These are phyloP conservation scores for Penicillium expansum DNA, from an alignment of 2,329 filamentous ascomycete species.

Conservation along the genomic window DNA sequence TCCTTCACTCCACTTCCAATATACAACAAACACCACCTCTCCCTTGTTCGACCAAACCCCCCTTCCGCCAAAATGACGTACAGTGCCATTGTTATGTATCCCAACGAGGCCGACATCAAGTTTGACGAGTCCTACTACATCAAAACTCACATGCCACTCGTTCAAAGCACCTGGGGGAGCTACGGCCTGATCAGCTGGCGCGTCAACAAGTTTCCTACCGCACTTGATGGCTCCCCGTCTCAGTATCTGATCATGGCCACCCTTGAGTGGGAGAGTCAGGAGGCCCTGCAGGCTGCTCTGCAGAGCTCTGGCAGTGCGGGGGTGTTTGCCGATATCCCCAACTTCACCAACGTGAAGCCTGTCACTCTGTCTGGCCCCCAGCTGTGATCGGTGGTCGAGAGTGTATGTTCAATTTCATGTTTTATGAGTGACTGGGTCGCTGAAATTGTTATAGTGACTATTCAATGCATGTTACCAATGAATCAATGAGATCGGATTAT, in stretches of 20 bases:
- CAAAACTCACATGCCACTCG: conserved; percentile 25
- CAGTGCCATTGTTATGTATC: conserved; percentile 21
- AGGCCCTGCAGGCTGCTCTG: conserved; percentile 12
- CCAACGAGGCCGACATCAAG: conserved; percentile 18
- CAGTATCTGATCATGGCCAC: conserved; percentile 18
- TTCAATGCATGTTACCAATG: not conserved
- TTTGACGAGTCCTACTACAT: conserved; percentile 26
- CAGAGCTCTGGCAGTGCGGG: conserved; percentile 1
- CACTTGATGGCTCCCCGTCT: conserved; percentile 15
- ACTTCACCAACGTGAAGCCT: conserved; percentile 25
- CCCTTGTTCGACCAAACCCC: not conserved
- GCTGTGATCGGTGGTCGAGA: not conserved
- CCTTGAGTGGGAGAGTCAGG: conserved; percentile 21
- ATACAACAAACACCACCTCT: not conserved
- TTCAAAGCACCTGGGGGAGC: conserved; percentile 17
- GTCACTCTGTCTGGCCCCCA: conserved; percentile 17
- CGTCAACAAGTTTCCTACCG: conserved; percentile 18
- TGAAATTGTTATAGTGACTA: not conserved
- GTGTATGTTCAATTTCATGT: not conserved
- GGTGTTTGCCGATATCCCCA: conserved; percentile 22
- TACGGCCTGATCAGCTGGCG: conserved; percentile 18
- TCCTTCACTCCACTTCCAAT: not conserved
- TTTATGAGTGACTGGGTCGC: not conserved
- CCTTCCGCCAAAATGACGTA: conserved; percentile 14
- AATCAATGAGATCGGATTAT: not conserved